Evolutionary conservation across 176 grass and related monocot species (phyloP), one percentile per base, ranked within the genome.

Genomic region (Eragrostis curvula): DNA sequence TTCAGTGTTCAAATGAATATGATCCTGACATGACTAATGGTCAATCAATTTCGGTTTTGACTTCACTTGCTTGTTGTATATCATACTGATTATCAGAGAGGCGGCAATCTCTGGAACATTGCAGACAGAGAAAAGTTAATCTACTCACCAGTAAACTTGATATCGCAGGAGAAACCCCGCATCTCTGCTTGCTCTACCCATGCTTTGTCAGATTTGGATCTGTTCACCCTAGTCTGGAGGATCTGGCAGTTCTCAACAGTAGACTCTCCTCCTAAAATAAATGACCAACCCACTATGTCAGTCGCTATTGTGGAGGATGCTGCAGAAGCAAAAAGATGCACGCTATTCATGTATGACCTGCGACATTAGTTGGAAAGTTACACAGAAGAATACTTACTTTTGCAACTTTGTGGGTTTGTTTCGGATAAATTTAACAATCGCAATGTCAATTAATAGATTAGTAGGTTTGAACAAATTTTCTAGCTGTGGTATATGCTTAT

Each of bases 231-330:
- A 63, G 95, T 94, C 60, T 94, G 95, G 25, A 98, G 95, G 68
- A 98, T 92, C 60, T 98, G 95, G 81, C 95, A 98, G 80, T 98
- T 98, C 21, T 94, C 92, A 20, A 89, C 86, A 67, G 81, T 94
- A 17, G 95, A 92, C 43, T 94, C 92, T 8, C 95, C 95, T 62
- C 95, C 95, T 97, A 81, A 47, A 84, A 79, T 11, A 52, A 84
- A 74, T 21, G n/a, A 75, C 18, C 9, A 89, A 39, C 12, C 64
- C 28, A 4, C 32, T 58, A 84, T 27, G 5, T 47, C 45, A 18
- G 43, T 39, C 12, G 10, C 29, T 15, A 18, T 51, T 36, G 11
- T 28, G 5, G 28, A 79, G 7, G 43, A 49, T 32, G 42, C 40
- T 47, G 24, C 29, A 69, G 63, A 18, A 77, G 50, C 3, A 79